Evolutionary conservation across 2,329 filamentous ascomycete genomes (phyloP).

Genomic region (Dryadomyces quercus-mongolicae): DNA sequence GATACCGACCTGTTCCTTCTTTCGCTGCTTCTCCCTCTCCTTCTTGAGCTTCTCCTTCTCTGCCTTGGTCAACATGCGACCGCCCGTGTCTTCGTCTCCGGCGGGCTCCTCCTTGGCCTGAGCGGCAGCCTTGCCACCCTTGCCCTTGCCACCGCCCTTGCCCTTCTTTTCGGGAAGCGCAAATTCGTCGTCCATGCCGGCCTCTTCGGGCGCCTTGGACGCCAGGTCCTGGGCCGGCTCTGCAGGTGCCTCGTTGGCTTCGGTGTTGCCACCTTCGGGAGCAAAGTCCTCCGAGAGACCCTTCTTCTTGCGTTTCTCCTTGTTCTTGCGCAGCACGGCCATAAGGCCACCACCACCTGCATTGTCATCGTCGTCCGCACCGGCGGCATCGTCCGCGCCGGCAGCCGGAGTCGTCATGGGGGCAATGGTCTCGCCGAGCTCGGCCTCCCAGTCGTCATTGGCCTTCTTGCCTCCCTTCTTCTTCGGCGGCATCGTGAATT

Average conservation of each 20-base stretch:
- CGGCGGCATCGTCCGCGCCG: slow-evolving; percentile 29
- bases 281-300: slow-evolving; percentile 60
- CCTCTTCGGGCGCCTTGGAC: slow-evolving; percentile 68
- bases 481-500: slow-evolving; percentile 62
- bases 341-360: slow-evolving; percentile 57
- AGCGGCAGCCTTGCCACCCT: slow-evolving; percentile 23
- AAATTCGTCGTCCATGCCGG: slow-evolving; percentile 75
- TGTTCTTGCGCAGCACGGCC: slow-evolving; percentile 70
- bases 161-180: slow-evolving; percentile 58
- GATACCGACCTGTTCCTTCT: slow-evolving; percentile 76
- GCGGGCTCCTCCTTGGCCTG: slow-evolving; percentile 29
- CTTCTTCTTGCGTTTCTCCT: slow-evolving; percentile 85
- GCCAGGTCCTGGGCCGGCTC: slow-evolving; percentile 35
- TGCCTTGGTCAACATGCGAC: slow-evolving; percentile 82
- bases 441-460: slow-evolving; percentile 90
- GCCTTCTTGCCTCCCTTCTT: slow-evolving; percentile 83
- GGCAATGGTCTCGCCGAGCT: slow-evolving; percentile 67
- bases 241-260: slow-evolving; percentile 17
- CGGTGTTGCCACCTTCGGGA: slow-evolving; percentile 55
- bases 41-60: slow-evolving; percentile 98
- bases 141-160: slow-evolving; percentile 22
- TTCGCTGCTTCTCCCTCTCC: slow-evolving; percentile 94
- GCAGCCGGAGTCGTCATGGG: slow-evolving; percentile 39
- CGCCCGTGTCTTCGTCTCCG: slow-evolving; percentile 41
- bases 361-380: slow-evolving; percentile 39